phyloP scores from a whole-genome alignment of 805 yeast genomes.

The Scheffersomyces stipitis region DNA sequence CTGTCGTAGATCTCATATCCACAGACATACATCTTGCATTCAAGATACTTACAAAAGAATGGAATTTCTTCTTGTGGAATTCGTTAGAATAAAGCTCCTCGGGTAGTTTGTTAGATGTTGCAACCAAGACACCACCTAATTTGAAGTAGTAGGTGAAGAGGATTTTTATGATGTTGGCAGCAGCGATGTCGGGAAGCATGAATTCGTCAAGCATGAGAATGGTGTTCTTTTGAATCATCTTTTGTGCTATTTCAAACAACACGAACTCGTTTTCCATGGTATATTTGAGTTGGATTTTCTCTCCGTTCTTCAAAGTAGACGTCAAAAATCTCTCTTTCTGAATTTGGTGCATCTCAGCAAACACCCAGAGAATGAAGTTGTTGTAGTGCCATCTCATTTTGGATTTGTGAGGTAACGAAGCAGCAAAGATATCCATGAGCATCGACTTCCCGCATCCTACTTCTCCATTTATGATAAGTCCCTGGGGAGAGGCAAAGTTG shows the following conservation, averaged over 20 bases:
- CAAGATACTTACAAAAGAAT: slow-evolving; percentile 54
- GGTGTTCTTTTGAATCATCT: slow-evolving; percentile 57
- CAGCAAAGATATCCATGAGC: slow-evolving; percentile 72
- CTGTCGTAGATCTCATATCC: slow-evolving; percentile 60
- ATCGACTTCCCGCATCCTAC: slow-evolving; percentile 77
- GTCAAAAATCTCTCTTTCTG: slow-evolving; percentile 44
- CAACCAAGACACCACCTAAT: slow-evolving; percentile 72
- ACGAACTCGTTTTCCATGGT: slow-evolving; percentile 62
- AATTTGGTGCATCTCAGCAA: slow-evolving; percentile 57
- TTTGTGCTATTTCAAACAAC: slow-evolving; percentile 65
- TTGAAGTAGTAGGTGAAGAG: slow-evolving; percentile 69
- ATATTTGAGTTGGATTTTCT: slow-evolving; percentile 19
- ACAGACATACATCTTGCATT: slow-evolving; percentile 58
- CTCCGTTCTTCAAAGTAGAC: slow-evolving; percentile 18
- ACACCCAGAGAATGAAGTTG: slow-evolving; percentile 68
- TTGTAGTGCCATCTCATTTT: slow-evolving; percentile 73
- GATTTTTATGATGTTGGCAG: slow-evolving; percentile 66
- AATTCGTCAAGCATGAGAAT: slow-evolving; percentile 69
- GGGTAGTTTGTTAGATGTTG: slow-evolving; percentile 71
- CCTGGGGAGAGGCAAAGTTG: slow-evolving; percentile 60
- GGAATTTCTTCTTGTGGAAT: slow-evolving; percentile 58
- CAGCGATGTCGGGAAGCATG: slow-evolving; percentile 74
- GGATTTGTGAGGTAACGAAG: slow-evolving; percentile 58
- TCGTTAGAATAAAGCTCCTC: slow-evolving; percentile 69
- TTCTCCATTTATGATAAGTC: slow-evolving; percentile 61